Conservation (phyloP, 139 green algal species). For the Coelastrella sp. region DNA sequence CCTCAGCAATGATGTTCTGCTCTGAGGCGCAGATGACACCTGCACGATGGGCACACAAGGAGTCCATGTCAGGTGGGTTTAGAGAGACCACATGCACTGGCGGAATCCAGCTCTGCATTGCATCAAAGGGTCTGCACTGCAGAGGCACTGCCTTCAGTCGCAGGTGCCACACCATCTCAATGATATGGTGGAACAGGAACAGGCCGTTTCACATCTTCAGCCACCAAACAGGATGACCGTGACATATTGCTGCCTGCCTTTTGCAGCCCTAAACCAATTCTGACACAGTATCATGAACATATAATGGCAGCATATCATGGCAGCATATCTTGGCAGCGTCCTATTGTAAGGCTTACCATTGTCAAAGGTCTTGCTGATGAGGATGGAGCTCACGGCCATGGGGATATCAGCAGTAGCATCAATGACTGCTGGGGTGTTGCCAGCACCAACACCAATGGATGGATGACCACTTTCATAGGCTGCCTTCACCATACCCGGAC, state of each 20-base stretch:
- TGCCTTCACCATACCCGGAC: slow-evolving; percentile 75
- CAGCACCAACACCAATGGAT: slow-evolving; percentile 75
- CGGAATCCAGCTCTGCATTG: no score
- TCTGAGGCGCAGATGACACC: slow-evolving; percentile 79
- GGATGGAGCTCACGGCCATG: slow-evolving; percentile 53
- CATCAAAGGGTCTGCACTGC: no score
- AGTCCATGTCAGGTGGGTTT: slow-evolving; percentile 79
- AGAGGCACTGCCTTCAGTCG: no score
- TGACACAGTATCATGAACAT: no score
- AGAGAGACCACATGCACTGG: slow-evolving; percentile 6
- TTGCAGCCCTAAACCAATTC: no score
- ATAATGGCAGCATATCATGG: no score
- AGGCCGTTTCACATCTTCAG: no score
- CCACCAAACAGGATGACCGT: no score
- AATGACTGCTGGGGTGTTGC: slow-evolving; percentile 80
- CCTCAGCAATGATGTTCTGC: slow-evolving; percentile 74
- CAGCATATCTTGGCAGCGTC: no score
- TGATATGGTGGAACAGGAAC: no score
- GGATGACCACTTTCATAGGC: slow-evolving; percentile 77
- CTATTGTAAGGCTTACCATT: background rate
- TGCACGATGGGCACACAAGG: background rate
- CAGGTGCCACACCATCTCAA: no score
- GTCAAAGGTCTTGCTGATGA: slow-evolving; percentile 50
- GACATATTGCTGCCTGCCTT: no score
- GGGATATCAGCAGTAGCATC: slow-evolving; percentile 73